phyloP scores from a whole-genome alignment of 306 rosid genomes.

The Sesbania bispinosa region DNA sequence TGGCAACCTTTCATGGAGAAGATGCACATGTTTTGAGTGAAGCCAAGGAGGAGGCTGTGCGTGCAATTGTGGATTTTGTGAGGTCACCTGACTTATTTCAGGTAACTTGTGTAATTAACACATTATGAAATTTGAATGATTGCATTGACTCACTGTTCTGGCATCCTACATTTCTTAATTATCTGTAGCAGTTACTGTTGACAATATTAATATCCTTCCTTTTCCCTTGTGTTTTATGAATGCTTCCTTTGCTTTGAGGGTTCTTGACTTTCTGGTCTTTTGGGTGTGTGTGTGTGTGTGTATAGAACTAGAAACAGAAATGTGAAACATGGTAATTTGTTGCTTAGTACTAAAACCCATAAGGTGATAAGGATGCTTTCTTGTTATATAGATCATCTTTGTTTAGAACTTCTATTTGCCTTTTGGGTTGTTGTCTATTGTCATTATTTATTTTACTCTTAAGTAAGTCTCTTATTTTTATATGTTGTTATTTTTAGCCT shows the following conservation, averaged over 20 bases:
- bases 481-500: not conserved
- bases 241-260: not conserved
- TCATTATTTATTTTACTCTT: not conserved
- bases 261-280: not conserved
- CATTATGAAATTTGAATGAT: not conserved
- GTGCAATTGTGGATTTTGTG: constrained; percentile 79
- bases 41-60: constrained; percentile 92
- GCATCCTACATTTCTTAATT: not conserved
- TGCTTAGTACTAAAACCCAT: not conserved
- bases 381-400: not conserved
- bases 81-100: constrained; percentile 78
- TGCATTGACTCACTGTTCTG: not conserved
- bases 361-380: not conserved
- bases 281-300: too few species aligned
- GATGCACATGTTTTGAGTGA: constrained; percentile 59
- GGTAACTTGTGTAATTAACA: constrained; percentile 50
- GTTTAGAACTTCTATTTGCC: constrained; percentile 3
- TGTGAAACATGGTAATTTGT: not conserved
- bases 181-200: not conserved
- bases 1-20: constrained; percentile 74
- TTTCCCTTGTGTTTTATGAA: not conserved
- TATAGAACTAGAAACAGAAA: not conserved
- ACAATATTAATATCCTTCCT: not conserved
- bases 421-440: not conserved
- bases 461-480: not conserved